Evolutionary conservation across 441 rosid species (phyloP).

Genomic region (Pelargonium fulgidum): DNA sequence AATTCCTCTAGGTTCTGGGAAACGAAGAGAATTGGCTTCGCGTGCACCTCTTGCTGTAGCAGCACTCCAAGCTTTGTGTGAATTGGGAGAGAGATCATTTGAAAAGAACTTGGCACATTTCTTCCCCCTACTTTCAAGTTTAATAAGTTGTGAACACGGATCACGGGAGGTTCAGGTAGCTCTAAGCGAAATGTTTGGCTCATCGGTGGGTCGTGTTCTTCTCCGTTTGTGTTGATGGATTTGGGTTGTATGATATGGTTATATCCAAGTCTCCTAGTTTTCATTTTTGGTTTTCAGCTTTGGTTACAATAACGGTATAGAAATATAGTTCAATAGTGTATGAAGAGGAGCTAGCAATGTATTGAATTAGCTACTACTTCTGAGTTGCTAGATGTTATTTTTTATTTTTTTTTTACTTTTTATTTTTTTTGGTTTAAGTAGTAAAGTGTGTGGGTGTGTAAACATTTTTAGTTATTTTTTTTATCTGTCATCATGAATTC

Average conservation of each 20-base stretch:
- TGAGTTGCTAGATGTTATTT: no score
- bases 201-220: constrained; percentile 78
- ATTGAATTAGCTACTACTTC: no score
- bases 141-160: constrained; percentile 89
- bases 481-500: no score
- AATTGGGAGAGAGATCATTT: constrained; percentile 63
- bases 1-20: constrained; percentile 89
- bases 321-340: background rate
- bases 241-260: constrained; percentile 28
- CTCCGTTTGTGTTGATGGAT: constrained; percentile 62
- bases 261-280: constrained; percentile 11
- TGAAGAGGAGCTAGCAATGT: background rate
- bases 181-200: constrained; percentile 79
- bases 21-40: constrained; percentile 86
- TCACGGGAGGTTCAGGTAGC: constrained; percentile 87
- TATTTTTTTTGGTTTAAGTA: no score
- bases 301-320: background rate
- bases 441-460: no score
- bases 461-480: no score
- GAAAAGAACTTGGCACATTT: constrained; percentile 62
- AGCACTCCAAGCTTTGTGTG: constrained; percentile 75
- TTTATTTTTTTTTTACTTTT: no score
- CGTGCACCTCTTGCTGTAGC: constrained; percentile 91
- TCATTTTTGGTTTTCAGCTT: background rate
- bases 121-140: constrained; percentile 71